Evolutionary conservation across 2,329 filamentous ascomycete genomes (phyloP), one percentile per base, ranked within the genome.

Genomic region (Trichoderma cornu-damae): DNA sequence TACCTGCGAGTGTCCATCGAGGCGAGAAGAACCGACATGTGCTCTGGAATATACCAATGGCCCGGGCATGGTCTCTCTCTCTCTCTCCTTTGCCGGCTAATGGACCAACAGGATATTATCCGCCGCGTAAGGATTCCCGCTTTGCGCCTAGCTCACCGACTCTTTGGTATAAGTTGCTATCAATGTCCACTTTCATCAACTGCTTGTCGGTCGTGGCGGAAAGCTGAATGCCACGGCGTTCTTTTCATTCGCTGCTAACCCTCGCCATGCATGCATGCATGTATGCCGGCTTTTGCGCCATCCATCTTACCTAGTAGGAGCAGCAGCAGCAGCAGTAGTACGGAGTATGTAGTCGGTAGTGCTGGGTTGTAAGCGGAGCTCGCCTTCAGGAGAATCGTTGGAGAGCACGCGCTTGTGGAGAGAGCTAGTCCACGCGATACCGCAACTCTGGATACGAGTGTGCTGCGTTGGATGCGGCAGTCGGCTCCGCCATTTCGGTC

Each of bases 361-460:
- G 4, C n/a, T 42, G 37, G 49, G 24, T n/a, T 51, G 32, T 18
- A 12, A 30, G 49, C 37, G 37, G 28, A 52, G 49, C 26, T 40
- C 48, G 24, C 8, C 8, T 42, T 40, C n/a, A 32, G 37, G 37
- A 32, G 12, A 43, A 12, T 18, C 49, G 22, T n/a, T 34, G 46
- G 16, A 22, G 3, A 32, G 37, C n/a, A 30, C 30, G 26, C 24
- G 16, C 42, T 35, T 22, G 30, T 49, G 2, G 46, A 48, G 18
- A 5, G 43, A 6, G 30, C 16, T 24, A 37, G n/a, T 49, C 38
- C 37, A 8, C 26, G 20, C 18, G 30, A 49, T 20, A 49, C 20
- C 32, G 32, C 37, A 52, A 42, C 11, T 42, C 26, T 52, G 49
- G 26, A 42, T n/a, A n/a, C n/a, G 48, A 51, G 40, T 51, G 22